These are phyloP conservation scores for Brasenia schreberi DNA, from an alignment of 164 flowering plant species.

Conservation along the genomic window DNA sequence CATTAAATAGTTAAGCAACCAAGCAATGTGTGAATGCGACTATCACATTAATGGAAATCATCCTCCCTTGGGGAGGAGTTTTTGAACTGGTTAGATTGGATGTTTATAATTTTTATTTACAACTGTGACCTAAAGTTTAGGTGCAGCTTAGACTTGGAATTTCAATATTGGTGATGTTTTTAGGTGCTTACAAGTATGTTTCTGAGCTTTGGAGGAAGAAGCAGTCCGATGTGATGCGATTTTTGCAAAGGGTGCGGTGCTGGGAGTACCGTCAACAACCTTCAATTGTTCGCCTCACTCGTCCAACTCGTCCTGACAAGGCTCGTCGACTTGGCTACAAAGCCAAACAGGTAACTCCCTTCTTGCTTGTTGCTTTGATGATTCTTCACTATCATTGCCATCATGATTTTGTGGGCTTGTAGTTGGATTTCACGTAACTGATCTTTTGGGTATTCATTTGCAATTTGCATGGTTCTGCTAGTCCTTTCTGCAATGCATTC, in stretches of 20 bases:
- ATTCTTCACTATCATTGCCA: not conserved
- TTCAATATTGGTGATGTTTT: not conserved
- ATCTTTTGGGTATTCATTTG: not conserved
- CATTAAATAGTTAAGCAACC: not conserved
- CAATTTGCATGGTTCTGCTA: too few relatives aligned
- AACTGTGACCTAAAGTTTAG: not conserved
- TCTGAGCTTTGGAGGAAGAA: conserved; percentile 83
- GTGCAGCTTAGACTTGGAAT: not conserved
- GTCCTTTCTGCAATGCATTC: too few relatives aligned
- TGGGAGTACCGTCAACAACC: conserved; percentile 70
- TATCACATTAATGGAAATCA: too few relatives aligned
- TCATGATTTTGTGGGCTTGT: not conserved
- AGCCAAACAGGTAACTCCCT: conserved; percentile 34
- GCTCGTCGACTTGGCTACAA: conserved; percentile 41
- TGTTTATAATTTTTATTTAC: not conserved
- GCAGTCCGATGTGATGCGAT: conserved; percentile 83
- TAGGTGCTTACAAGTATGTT: conserved; percentile 69
- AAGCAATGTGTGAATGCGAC: not conserved
- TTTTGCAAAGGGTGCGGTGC: conserved; percentile 65
- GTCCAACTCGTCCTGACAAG: conserved; percentile 37
- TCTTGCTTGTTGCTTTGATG: not conserved
- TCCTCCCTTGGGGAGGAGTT: not conserved
- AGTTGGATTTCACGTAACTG: not conserved
- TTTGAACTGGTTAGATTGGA: too few relatives aligned
- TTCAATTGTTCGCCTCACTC: conserved; percentile 35